These are phyloP conservation scores for Arachis stenosperma DNA, from an alignment of 306 rosid genomes.

Conservation along the genomic window DNA sequence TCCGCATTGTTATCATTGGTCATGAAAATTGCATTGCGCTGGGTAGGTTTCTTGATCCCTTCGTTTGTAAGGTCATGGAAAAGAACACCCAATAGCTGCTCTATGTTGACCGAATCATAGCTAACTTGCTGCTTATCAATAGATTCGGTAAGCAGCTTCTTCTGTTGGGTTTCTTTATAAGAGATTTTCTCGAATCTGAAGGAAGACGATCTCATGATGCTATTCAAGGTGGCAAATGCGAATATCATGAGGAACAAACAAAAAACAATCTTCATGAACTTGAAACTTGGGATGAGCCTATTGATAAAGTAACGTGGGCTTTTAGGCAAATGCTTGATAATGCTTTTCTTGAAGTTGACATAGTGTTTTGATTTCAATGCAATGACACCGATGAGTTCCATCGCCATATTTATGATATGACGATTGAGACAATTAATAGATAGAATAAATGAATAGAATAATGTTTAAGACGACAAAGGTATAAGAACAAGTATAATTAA, in stretches of 20 bases:
- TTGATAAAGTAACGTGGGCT: constrained; percentile 40
- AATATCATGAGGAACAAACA: constrained; percentile 41
- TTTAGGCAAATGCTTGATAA: neutral
- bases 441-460: too few species aligned
- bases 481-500: neutral
- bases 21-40: constrained; percentile 34
- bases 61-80: constrained; percentile 57
- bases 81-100: constrained; percentile 36
- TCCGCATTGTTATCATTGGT: neutral
- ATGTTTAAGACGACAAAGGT: neutral
- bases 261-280: constrained; percentile 37
- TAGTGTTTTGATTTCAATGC: constrained; percentile 33
- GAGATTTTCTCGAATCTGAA: neutral
- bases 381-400: constrained; percentile 37
- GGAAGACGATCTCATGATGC: constrained; percentile 30
- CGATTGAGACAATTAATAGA: too few species aligned
- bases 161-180: neutral
- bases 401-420: constrained; percentile 36
- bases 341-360: constrained; percentile 12
- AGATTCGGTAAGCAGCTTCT: neutral
- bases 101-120: neutral
- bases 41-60: constrained; percentile 42
- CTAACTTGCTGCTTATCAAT: neutral
- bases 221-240: constrained; percentile 38
- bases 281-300: constrained; percentile 42